phyloP scores from a whole-genome alignment of 1,139 yeast genomes.

The Lipomyces yarrowii region DNA sequence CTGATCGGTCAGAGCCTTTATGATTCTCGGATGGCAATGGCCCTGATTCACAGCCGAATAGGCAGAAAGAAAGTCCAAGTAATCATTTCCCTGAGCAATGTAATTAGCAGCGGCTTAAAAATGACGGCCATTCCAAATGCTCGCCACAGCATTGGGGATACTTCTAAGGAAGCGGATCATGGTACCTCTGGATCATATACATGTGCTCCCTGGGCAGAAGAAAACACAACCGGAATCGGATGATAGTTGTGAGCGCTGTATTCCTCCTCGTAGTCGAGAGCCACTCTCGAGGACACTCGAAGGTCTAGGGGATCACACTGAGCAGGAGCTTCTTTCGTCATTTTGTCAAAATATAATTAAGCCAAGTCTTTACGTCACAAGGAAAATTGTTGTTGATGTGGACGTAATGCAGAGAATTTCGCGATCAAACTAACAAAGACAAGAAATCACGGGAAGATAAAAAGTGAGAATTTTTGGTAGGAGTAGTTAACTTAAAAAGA shows the following conservation, averaged over 20 bases:
- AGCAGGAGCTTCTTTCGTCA: background rate
- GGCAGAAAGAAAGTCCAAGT: slow-evolving; percentile 44
- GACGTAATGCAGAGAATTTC: background rate
- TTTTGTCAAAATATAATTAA: background rate
- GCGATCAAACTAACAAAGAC: background rate
- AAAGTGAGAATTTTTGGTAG: background rate
- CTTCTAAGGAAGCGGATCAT: background rate
- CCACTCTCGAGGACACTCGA: slow-evolving; percentile 36
- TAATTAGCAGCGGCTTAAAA: background rate
- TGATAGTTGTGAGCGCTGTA: slow-evolving; percentile 97
- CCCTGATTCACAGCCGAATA: slow-evolving; percentile 98
- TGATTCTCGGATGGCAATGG: slow-evolving; percentile 93
- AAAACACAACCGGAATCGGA: slow-evolving; percentile 92
- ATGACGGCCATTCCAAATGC: background rate
- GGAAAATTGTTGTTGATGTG: background rate
- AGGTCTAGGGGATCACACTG: background rate
- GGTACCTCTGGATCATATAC: slow-evolving; percentile 97
- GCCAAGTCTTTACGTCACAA: background rate
- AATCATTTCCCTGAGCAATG: slow-evolving; percentile 36
- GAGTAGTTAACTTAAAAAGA: too few relatives aligned
- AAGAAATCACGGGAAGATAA: background rate
- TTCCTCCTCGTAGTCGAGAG: slow-evolving; percentile 54
- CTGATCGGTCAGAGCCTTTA: slow-evolving; percentile 83
- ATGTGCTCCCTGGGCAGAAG: slow-evolving; percentile 84
- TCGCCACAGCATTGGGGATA: background rate